Conservation (phyloP, 768 basidiomycete genomes). For the Cantharellus anzutake region DNA sequence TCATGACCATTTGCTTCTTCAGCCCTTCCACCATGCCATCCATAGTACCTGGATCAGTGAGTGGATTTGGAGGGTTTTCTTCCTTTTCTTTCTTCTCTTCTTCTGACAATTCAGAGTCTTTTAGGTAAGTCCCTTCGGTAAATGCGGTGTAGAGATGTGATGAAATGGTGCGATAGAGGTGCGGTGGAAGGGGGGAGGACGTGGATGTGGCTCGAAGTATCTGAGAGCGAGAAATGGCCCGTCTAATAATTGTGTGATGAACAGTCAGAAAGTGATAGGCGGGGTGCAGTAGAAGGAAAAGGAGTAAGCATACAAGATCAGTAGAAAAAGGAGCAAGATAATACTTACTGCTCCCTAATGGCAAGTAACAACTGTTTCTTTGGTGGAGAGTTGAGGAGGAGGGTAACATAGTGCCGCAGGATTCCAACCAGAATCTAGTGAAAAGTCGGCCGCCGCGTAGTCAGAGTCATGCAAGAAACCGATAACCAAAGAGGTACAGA, state of each 20-base stretch:
- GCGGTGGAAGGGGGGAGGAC: slow-evolving; percentile 60
- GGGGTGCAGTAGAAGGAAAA: not conserved
- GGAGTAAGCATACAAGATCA: slow-evolving; percentile 1
- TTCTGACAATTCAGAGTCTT: slow-evolving; percentile 44
- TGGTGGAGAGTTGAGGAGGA: slow-evolving; percentile 66
- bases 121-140: slow-evolving; percentile 62
- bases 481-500: not conserved
- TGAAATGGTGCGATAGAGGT: slow-evolving; percentile 57
- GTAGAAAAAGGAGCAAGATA: slow-evolving; percentile 7
- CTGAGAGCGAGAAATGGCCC: slow-evolving; percentile 63
- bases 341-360: slow-evolving; percentile 78
- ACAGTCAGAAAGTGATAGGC: not conserved
- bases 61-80: slow-evolving; percentile 60
- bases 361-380: slow-evolving; percentile 60
- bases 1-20: slow-evolving; percentile 99
- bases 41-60: slow-evolving; percentile 82
- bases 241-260: slow-evolving; percentile 22
- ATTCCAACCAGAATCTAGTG: slow-evolving; percentile 78
- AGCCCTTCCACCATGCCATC: slow-evolving; percentile 97
- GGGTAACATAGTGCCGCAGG: slow-evolving; percentile 77
- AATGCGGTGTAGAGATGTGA: slow-evolving; percentile 54
- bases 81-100: slow-evolving; percentile 20
- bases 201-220: slow-evolving; percentile 67
- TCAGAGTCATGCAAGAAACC: not conserved
- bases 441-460: not conserved